Percentiles rank a stretch among this genome's conserved stretches.
Evolutionary conservation across 345 rosid genomes (phyloP).

Genomic region (Rhizophora apiculata): DNA sequence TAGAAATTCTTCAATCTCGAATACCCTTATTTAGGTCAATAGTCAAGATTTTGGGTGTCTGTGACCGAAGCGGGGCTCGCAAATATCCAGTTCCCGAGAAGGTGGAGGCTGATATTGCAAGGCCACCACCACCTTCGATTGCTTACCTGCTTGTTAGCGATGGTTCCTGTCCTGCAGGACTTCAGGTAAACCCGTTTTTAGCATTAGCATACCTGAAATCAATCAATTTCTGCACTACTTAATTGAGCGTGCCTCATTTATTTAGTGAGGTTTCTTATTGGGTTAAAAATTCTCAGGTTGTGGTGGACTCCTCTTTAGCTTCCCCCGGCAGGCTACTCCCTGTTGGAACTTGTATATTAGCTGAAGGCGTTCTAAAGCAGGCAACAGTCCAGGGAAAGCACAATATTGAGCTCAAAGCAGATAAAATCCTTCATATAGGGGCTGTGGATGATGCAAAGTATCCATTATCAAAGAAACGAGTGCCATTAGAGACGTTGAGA

Average conservation of each 20-base stretch:
- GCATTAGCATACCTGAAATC: neutral
- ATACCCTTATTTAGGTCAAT: conserved; percentile 61
- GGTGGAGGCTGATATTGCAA: conserved; percentile 31
- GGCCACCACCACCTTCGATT: conserved; percentile 25
- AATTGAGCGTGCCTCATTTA: neutral
- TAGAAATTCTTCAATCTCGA: conserved; percentile 62
- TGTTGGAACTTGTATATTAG: conserved; percentile 66
- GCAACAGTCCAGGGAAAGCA: conserved; percentile 33
- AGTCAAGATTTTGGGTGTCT: conserved; percentile 50
- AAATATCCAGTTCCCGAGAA: conserved; percentile 37
- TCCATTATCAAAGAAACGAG: conserved; percentile 58
- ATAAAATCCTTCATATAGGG: conserved; percentile 77
- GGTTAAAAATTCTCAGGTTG: conserved; percentile 43
- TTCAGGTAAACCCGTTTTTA: conserved; percentile 43
- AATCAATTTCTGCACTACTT: neutral
- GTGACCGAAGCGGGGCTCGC: conserved; percentile 6
- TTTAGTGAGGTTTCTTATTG: neutral
- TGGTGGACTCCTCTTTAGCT: conserved; percentile 53
- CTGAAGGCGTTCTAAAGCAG: conserved; percentile 52
- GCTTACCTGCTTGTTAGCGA: conserved; percentile 54
- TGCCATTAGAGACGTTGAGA: conserved; percentile 65
- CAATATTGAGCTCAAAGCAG: conserved; percentile 53
- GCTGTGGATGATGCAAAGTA: conserved; percentile 56
- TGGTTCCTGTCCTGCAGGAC: conserved; percentile 62
- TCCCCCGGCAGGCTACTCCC: conserved; percentile 44